Percentiles rank a stretch among this genome's conserved stretches.
phyloP scores from a whole-genome alignment of 345 rosid species.

The Eucalyptus guilfoylei region DNA sequence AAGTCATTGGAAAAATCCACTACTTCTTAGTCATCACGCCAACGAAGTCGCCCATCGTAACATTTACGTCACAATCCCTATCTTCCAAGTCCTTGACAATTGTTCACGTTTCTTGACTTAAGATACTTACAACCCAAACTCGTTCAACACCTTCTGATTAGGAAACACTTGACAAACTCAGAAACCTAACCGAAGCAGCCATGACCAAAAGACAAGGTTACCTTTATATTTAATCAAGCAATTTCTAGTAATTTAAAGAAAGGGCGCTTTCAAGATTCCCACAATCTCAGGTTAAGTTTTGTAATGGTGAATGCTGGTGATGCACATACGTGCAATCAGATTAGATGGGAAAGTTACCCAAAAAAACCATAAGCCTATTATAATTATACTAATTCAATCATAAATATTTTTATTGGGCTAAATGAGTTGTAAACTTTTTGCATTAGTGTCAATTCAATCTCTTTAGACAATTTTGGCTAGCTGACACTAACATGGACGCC shows the following conservation, averaged over 20 bases:
- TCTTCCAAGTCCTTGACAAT: background rate
- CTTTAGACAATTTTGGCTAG: too few relatives aligned
- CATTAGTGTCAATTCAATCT: too few relatives aligned
- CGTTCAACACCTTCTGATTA: background rate
- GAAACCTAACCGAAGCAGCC: background rate
- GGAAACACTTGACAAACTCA: background rate
- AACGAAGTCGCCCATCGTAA: background rate
- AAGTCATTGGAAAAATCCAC: background rate
- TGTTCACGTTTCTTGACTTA: background rate
- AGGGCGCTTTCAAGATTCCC: background rate
- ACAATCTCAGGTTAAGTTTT: background rate
- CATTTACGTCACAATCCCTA: background rate
- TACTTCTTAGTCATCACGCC: background rate
- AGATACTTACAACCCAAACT: background rate
- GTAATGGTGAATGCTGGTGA: background rate
- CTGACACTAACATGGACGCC: too few relatives aligned
- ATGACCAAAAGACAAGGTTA: background rate
- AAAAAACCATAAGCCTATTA: too few relatives aligned
- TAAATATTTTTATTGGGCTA: too few relatives aligned
- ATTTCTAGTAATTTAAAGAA: background rate
- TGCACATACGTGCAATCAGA: background rate
- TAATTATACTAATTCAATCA: too few relatives aligned
- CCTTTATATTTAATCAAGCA: background rate
- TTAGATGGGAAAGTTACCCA: too few relatives aligned
- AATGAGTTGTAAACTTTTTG: too few relatives aligned